A percentile compares a stretch with the other conserved stretches of the same genome.
Evolutionary conservation across 164 flowering plant species (phyloP).

Genomic region (Tinospora cordifolia): DNA sequence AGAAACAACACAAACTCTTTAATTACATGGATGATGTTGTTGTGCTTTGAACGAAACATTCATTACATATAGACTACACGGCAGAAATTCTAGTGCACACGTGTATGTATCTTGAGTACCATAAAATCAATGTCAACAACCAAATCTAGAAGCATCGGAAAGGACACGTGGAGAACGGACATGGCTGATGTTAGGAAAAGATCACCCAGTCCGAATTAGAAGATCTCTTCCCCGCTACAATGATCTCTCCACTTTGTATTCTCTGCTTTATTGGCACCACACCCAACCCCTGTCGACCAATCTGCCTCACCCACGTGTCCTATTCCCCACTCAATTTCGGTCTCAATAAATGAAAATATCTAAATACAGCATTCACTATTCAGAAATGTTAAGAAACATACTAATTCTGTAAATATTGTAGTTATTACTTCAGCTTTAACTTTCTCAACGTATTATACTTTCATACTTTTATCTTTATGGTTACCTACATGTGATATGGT

Average conservation of each 20-base stretch:
- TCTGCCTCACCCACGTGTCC: background rate
- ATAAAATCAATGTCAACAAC: background rate
- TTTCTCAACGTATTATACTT: too few species aligned
- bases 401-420: too few species aligned
- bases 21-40: too few species aligned
- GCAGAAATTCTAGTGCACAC: background rate
- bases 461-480: background rate
- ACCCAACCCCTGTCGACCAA: background rate
- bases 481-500: too few species aligned
- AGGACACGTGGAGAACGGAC: background rate
- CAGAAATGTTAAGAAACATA: too few species aligned
- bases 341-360: too few species aligned
- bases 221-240: background rate
- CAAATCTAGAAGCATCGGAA: background rate
- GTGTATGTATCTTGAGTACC: background rate
- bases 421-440: too few species aligned
- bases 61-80: too few species aligned
- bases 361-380: too few species aligned
- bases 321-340: background rate
- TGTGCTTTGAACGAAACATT: too few species aligned
- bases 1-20: too few species aligned
- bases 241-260: background rate
- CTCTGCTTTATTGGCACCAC: background rate
- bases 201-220: background rate
- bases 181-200: background rate